These are phyloP conservation scores for Komagataella populi DNA, from an alignment of 805 yeast species.

Conservation along the genomic window DNA sequence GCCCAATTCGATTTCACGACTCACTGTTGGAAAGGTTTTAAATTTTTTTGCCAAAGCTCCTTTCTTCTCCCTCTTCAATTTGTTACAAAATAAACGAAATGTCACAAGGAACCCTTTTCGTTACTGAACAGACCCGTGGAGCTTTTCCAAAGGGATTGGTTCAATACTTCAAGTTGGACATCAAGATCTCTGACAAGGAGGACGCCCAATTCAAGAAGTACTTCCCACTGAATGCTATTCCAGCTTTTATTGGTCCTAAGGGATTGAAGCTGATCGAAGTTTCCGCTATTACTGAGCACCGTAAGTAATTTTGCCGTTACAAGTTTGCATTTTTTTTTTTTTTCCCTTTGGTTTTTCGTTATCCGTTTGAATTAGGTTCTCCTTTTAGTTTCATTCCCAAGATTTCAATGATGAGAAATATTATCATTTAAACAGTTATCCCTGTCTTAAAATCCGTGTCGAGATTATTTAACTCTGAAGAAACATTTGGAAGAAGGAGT, in stretches of 20 bases:
- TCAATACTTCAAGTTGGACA: slow-evolving; percentile 46
- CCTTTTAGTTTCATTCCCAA: slow-evolving; percentile 3
- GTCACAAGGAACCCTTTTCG: slow-evolving; percentile 61
- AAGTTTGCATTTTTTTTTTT: neutral
- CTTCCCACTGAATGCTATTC: slow-evolving; percentile 56
- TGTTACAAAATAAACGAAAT: slow-evolving; percentile 16
- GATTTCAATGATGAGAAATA: slow-evolving; percentile 39
- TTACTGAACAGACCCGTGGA: neutral
- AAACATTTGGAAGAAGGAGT: slow-evolving; percentile 54
- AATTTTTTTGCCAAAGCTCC: neutral
- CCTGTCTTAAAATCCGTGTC: slow-evolving; percentile 45
- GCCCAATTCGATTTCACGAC: neutral
- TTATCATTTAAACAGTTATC: slow-evolving; percentile 55
- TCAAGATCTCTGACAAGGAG: slow-evolving; percentile 24
- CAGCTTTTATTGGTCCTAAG: slow-evolving; percentile 50
- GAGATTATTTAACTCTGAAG: slow-evolving; percentile 10
- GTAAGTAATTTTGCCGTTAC: slow-evolving; percentile 1
- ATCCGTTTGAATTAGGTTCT: neutral
- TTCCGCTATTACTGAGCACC: slow-evolving; percentile 48
- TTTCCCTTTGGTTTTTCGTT: neutral
- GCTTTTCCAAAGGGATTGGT: slow-evolving; percentile 34
- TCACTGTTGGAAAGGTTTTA: neutral
- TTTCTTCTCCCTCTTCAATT: neutral
- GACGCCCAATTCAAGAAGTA: slow-evolving; percentile 27
- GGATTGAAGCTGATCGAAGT: slow-evolving; percentile 58